A percentile compares a stretch with the other conserved stretches of the same genome.
These are phyloP conservation scores for Globisporangium takayamanum DNA, from an alignment of 352 stramenopile genomes.

Conservation along the genomic window DNA sequence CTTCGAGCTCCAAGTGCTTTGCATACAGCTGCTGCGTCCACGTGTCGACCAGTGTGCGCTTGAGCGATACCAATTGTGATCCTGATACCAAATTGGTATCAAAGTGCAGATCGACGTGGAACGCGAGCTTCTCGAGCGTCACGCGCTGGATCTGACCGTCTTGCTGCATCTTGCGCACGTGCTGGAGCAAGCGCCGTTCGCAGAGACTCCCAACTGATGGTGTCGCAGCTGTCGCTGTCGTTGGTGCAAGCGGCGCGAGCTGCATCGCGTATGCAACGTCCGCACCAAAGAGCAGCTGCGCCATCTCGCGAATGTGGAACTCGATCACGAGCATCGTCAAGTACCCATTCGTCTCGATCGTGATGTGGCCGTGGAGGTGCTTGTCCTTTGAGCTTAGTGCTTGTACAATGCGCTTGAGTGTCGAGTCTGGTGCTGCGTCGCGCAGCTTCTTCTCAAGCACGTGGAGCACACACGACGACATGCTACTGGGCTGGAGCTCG, in stretches of 20 bases:
- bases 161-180: slow-evolving; percentile 39
- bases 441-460: slow-evolving; percentile 47
- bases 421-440: slow-evolving; percentile 22
- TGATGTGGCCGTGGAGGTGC: slow-evolving; percentile 13
- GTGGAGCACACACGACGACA: slow-evolving; percentile 47
- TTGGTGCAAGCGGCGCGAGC: neutral
- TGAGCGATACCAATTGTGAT: neutral
- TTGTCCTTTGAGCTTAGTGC: slow-evolving; percentile 6
- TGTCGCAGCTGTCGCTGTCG: neutral
- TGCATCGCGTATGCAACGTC: slow-evolving; percentile 12
- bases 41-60: slow-evolving; percentile 14
- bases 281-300: slow-evolving; percentile 18
- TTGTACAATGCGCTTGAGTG: slow-evolving; percentile 32
- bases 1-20: slow-evolving; percentile 52
- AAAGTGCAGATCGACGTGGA: slow-evolving; percentile 41
- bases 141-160: slow-evolving; percentile 54
- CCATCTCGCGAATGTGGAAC: slow-evolving; percentile 56
- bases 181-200: slow-evolving; percentile 44
- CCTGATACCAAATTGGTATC: slow-evolving; percentile 1
- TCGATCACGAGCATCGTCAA: slow-evolving; percentile 40
- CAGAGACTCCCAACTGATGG: slow-evolving; percentile 23
- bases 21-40: slow-evolving; percentile 47
- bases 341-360: slow-evolving; percentile 54
- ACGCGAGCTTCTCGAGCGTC: slow-evolving; percentile 40
- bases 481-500: slow-evolving; percentile 34